Evolutionary conservation across 192 early-diverging fungal species (phyloP).

Genomic region (Coemansia sp.): DNA sequence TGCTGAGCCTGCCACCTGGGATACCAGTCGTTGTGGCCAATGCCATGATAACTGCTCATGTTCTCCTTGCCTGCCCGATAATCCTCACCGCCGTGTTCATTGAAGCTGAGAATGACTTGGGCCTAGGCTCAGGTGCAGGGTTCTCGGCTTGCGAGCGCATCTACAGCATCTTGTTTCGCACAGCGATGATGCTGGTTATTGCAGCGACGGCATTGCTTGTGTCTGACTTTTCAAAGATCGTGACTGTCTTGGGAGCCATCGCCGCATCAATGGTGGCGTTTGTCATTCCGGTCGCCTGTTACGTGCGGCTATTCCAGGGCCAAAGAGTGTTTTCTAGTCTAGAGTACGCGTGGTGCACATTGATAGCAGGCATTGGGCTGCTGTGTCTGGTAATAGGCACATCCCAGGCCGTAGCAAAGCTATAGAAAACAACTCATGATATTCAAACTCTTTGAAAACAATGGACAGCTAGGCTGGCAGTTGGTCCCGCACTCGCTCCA

Average conservation of each 20-base stretch:
- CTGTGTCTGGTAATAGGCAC: slow-evolving; percentile 46
- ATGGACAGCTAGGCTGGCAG: background rate
- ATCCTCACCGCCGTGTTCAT: slow-evolving; percentile 71
- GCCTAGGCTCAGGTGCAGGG: slow-evolving; percentile 51
- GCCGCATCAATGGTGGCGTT: slow-evolving; percentile 77
- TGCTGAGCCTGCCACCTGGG: slow-evolving; percentile 63
- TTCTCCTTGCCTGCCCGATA: slow-evolving; percentile 79
- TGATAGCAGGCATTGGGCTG: slow-evolving; percentile 36
- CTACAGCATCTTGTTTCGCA: slow-evolving; percentile 57
- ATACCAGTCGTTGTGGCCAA: slow-evolving; percentile 60
- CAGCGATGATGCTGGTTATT: slow-evolving; percentile 56
- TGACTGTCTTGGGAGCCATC: slow-evolving; percentile 81
- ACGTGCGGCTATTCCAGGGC: slow-evolving; percentile 58
- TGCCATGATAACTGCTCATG: slow-evolving; percentile 75
- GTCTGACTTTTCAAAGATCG: slow-evolving; percentile 76
- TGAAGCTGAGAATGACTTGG: slow-evolving; percentile 67
- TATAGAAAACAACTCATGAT: slow-evolving; percentile 2
- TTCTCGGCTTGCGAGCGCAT: slow-evolving; percentile 42
- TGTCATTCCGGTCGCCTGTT: slow-evolving; percentile 75
- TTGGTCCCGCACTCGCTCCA: slow-evolving; percentile 7
- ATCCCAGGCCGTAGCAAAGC: slow-evolving; percentile 31
- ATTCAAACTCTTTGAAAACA: background rate
- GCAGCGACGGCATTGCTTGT: slow-evolving; percentile 63
- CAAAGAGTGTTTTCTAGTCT: slow-evolving; percentile 17
- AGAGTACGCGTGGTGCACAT: slow-evolving; percentile 44